Evolutionary conservation across 345 rosid species (phyloP).

Genomic region (Euphorbia lathyris): DNA sequence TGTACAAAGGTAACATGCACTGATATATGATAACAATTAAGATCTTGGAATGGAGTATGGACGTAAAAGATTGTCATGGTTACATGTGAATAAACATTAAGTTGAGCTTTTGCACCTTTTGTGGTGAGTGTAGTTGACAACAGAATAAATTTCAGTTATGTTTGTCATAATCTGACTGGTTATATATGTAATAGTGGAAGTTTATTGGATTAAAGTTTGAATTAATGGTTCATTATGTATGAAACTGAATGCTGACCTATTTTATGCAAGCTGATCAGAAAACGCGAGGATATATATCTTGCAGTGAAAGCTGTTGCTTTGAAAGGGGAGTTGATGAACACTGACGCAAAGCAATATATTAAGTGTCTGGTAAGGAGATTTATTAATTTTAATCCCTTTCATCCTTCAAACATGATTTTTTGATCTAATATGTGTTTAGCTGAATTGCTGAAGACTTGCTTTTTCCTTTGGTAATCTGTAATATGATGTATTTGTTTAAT

Average conservation of each 20-base stretch:
- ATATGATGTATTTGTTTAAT: neutral
- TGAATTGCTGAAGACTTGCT: neutral
- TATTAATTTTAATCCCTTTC: conserved; percentile 7
- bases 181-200: neutral
- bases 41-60: neutral
- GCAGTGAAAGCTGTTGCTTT: conserved; percentile 61
- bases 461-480: neutral
- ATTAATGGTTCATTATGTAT: conserved; percentile 1
- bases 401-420: neutral
- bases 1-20: neutral
- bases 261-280: conserved; percentile 56
- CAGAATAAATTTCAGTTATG: neutral
- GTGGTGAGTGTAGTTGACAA: neutral
- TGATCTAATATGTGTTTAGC: neutral
- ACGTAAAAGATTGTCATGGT: neutral
- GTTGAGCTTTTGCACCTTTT: neutral
- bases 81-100: neutral
- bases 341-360: conserved; percentile 60
- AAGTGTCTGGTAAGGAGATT: conserved; percentile 73
- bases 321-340: conserved; percentile 51
- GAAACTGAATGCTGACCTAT: conserved; percentile 26
- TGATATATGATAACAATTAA: neutral
- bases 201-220: neutral
- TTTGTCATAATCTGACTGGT: neutral
- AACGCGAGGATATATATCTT: conserved; percentile 77